phyloP scores from a whole-genome alignment of 2,329 filamentous ascomycete species.

The Aspergillus floridensis region DNA sequence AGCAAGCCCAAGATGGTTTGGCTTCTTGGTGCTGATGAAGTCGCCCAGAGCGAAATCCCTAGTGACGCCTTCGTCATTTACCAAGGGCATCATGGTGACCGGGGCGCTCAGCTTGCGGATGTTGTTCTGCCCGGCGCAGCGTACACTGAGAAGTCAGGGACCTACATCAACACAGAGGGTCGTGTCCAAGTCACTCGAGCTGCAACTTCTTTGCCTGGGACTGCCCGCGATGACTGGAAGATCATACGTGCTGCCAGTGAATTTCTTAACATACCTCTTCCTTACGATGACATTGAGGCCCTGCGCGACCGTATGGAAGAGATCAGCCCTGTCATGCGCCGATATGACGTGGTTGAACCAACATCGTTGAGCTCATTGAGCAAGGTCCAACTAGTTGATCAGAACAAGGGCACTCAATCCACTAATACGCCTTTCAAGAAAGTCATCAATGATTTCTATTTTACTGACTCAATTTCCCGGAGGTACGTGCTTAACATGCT shows the following conservation, averaged over 20 bases:
- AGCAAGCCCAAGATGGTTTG: conserved; percentile 93
- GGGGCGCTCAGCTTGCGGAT: conserved; percentile 87
- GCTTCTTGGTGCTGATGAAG: conserved; percentile 93
- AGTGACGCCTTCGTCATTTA: conserved; percentile 97
- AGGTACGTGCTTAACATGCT: conserved; percentile 61
- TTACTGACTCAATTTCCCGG: conserved; percentile 94
- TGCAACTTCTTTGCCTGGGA: conserved; percentile 83
- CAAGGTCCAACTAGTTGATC: conserved; percentile 93
- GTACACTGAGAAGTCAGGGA: conserved; percentile 95
- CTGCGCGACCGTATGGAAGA: conserved; percentile 92
- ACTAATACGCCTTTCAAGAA: conserved; percentile 74
- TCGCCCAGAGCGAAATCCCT: conserved; percentile 79
- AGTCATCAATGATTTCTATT: conserved; percentile 94
- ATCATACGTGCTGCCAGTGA: conserved; percentile 91
- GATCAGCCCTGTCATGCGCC: conserved; percentile 83
- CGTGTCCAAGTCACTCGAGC: conserved; percentile 91
- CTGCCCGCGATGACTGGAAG: conserved; percentile 96
- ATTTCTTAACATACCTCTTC: conserved; percentile 80
- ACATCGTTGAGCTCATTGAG: conserved; percentile 70
- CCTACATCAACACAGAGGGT: conserved; percentile 97
- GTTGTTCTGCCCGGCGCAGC: conserved; percentile 90
- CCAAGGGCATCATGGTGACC: conserved; percentile 96
- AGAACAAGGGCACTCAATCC: conserved; percentile 84
- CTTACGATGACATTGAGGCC: conserved; percentile 88
- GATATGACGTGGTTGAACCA: conserved; percentile 88